Evolutionary conservation across 1,139 yeast species (phyloP), one percentile per base, ranked within the genome.

Genomic region (Martiniozyma asiatica): DNA sequence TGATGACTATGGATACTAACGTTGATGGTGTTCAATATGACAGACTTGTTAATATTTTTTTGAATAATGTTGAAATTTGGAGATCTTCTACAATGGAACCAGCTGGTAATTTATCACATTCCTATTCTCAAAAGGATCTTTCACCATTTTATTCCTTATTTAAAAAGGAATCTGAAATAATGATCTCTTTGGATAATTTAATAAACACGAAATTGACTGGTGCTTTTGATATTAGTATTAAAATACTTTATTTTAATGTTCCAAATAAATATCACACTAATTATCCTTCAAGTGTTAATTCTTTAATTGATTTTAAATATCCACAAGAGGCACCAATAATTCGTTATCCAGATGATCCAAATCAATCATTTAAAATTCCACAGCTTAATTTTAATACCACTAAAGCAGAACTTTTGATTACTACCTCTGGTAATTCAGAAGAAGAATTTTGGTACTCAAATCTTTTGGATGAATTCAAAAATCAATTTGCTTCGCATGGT

Each of bases 81-180:
- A 64, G 94, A 51, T 74, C 92, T 0, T 75, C 89, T 3, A 82
- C 94, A 2, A 73, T 81, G 13, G 94, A 82, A 52, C 94, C 94
- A 0, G 63, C 68, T 32, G 52, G 56, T 13, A 45, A 44, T 16
- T 42, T 53, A 3, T 63, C 68, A 3, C 63, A 59, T 43, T 68
- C 77, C 11, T 49, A 56, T 10, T 58, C 65, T 30, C 56, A 62
- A 20, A 81, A 79, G 47, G 94, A 84, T 47, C 68, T 80, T 2
- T 63, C 87, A 5, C 55, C 57, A 18, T 81, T 73, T 46, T 48
- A 64, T 9, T 42, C 59, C 0, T 53, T 81, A 27, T 80, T 84
- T 48, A 33, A 47, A 8, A 41, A 55, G 5, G 58, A 59, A 8
- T 40, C 55, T 2, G 47, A 59, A 14, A 45, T 73, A 27, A 58